Evolutionary conservation across 495 filamentous ascomycete species (phyloP), one percentile per base, ranked within the genome.

Genomic region (Xylaria grammica): DNA sequence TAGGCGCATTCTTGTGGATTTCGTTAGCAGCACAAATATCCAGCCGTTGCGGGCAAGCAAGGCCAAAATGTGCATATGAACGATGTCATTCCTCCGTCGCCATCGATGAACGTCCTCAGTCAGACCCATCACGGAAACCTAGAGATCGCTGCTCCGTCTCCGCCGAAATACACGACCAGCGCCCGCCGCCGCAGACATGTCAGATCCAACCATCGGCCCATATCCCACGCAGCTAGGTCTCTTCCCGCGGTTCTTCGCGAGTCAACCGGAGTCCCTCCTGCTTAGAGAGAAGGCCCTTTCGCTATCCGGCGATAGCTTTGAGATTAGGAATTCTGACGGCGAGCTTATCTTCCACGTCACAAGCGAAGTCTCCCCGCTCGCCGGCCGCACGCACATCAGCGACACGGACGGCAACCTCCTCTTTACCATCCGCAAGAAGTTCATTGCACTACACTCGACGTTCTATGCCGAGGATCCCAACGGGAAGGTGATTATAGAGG

Each of bases 281-380:
- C 68, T 89, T 38, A 84, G 79, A 65, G 86, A 89, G 63, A 83
- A 85, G 52, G 71, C 86, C 4, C 64, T 84, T 50, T 86, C 84
- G 19, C 73, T 85, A 26, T 77, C 82, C 17, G 81, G 83, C 24
- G 84, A 88, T 75, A 82, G 77, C 71, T 88, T 88, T 72, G 79
- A 82, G 60, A 78, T 87, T 69, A 79, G 79, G 49, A 68, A 76
- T 0, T 67, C 73, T 5, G 77, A 70, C 50, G 84, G 85, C 8
- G 67, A 76, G 19, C 74, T 77, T 6, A 63, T 87, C 46, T 72
- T 89, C 55, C 79, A 82, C 62, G 80, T 89, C 13, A 76, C 85
- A 46, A 84, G 83, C 67, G 76, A 82, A 30, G 69, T 79, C 62
- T 53, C 74, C 22, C 67, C 76, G 24, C 45, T 77, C 3, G 74